Evolutionary conservation across 1,284 basidiomycete genomes (phyloP), one percentile per base, ranked within the genome.

Genomic region (Rhodotorula sp.): DNA sequence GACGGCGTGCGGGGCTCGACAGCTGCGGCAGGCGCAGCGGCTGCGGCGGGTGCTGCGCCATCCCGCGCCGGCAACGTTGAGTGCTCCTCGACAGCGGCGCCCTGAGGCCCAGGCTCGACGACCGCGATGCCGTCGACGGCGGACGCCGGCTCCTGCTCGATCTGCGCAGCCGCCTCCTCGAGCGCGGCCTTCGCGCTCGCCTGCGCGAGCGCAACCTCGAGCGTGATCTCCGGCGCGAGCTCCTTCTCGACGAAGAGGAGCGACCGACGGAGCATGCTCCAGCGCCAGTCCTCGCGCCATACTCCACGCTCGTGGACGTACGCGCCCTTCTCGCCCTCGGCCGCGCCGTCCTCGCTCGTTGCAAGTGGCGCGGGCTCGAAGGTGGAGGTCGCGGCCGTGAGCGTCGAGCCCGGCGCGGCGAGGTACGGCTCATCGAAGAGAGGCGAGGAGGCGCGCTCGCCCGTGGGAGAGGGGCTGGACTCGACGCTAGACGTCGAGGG

Each of bases 351-450:
- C 21, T 29, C 32, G 44, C 44, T 34, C 39, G 39, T n/a, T 7
- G 27, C 17, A 37, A n/a, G 51, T 3, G 25, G n/a, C 22, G 44
- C 44, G 17, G 34, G 22, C 9, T 58, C 60, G 29, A 51, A 62
- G 1, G 55, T 44, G 15, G 55, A 67, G 17, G 54, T 64, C 34
- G 59, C 59, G 50, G 44, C 41, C 21, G 59, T 56, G 21, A 57
- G 6, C 34, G 29, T n/a, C 34, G 59, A 61, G 12, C 44, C 27
- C 1, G 53, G 27, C 10, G 59, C 51, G 36, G 61, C 4, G 34
- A 34, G 17, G 25, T 37, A 46, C 21, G 25, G 22, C 12, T 34
- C 32, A 53, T 67, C 66, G 53, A 55, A 64, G 3, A 64, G 41
- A 5, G 62, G 46, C 4, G 61, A 54, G 4, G 61, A 17, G 32